These are phyloP conservation scores for Beauveria caledonica DNA, from an alignment of 2,329 filamentous ascomycete species.

Conservation along the genomic window DNA sequence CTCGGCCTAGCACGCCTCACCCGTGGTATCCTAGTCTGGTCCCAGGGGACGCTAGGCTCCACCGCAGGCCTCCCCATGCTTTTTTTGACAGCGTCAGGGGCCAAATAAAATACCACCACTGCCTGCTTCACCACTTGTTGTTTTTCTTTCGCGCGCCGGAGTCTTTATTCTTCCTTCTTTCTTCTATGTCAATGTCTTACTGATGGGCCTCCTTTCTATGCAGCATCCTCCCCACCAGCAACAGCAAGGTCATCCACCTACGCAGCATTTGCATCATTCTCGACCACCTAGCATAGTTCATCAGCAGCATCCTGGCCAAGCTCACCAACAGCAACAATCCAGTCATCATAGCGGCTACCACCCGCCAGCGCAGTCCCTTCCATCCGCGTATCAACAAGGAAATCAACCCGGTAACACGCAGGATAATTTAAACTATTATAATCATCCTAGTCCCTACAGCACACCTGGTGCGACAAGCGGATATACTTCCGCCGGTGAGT, in stretches of 20 bases:
- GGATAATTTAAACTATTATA: constrained; percentile 63
- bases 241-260: constrained; percentile 59
- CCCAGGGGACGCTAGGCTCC: constrained; percentile 32
- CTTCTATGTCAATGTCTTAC: constrained; percentile 32
- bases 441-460: constrained; percentile 76
- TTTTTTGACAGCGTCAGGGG: constrained; percentile 33
- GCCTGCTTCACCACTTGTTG: constrained; percentile 27
- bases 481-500: constrained; percentile 80
- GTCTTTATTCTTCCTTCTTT: constrained; percentile 10
- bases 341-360: constrained; percentile 57
- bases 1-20: constrained; percentile 41
- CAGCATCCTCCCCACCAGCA: constrained; percentile 69
- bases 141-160: constrained; percentile 27
- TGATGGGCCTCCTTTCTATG: constrained; percentile 54
- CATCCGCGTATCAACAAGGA: constrained; percentile 61
- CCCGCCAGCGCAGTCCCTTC: constrained; percentile 55
- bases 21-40: constrained; percentile 40
- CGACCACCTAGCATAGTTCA: constrained; percentile 66
- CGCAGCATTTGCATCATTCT: constrained; percentile 60
- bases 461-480: constrained; percentile 72
- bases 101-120: constrained; percentile 44
- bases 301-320: constrained; percentile 62
- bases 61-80: constrained; percentile 32
- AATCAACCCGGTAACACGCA: constrained; percentile 54
- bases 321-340: constrained; percentile 44